These are phyloP conservation scores for Penicillium canescens DNA, from an alignment of 495 filamentous ascomycete species.

Conservation along the genomic window DNA sequence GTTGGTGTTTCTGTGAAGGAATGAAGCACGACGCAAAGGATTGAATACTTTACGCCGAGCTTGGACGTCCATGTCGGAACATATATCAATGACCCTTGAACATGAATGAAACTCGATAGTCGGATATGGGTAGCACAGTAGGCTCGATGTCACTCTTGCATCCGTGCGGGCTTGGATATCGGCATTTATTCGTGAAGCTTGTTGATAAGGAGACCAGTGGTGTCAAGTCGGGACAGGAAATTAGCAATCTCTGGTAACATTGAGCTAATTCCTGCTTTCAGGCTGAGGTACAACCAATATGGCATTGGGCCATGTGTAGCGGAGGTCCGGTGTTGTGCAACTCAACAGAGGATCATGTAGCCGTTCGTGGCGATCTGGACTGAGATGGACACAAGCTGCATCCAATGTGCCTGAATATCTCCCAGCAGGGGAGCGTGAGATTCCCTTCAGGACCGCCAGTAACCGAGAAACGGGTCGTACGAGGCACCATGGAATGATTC, in stretches of 20 bases:
- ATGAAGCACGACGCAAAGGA: neutral
- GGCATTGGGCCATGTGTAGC: neutral
- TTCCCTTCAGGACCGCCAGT: neutral
- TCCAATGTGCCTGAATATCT: neutral
- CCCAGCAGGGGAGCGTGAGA: neutral
- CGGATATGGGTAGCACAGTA: slow-evolving; percentile 1
- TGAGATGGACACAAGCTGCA: neutral
- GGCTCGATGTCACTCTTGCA: slow-evolving; percentile 1
- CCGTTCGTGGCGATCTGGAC: neutral
- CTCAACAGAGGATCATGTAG: neutral
- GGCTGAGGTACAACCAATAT: neutral
- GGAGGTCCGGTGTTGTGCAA: slow-evolving; percentile 7
- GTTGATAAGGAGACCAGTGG: neutral
- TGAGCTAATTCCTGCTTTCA: too few species aligned
- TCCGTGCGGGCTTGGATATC: neutral
- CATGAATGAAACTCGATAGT: neutral
- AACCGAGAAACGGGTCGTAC: neutral
- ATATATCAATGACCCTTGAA: neutral
- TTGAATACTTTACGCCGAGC: neutral
- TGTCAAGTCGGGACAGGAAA: neutral
- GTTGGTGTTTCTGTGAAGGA: too few species aligned
- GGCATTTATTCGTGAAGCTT: neutral
- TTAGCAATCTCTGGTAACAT: neutral
- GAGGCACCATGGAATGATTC: neutral
- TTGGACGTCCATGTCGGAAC: neutral